Percentiles rank a stretch among this genome's conserved stretches.
phyloP scores from a whole-genome alignment of 2,329 filamentous ascomycete species.

The Cordyceps fumosorosea region DNA sequence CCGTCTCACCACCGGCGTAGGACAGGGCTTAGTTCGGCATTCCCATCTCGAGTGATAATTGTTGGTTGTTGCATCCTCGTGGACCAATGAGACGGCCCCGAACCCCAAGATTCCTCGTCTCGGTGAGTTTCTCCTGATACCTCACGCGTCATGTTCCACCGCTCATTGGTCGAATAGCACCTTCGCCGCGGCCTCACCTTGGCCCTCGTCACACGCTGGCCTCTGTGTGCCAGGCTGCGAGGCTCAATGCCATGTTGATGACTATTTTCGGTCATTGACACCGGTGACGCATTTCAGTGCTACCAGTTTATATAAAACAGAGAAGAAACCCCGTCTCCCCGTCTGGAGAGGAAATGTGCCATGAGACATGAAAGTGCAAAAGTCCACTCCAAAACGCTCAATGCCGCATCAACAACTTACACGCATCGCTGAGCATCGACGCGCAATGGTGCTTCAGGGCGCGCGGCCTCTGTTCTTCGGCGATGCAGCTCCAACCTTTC shows the following conservation, averaged over 20 bases:
- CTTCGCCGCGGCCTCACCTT: neutral
- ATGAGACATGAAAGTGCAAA: constrained; percentile 8
- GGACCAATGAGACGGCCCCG: neutral
- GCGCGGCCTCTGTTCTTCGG: neutral
- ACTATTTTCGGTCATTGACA: neutral
- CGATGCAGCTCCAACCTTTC: constrained; percentile 13
- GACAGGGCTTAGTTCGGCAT: constrained; percentile 1
- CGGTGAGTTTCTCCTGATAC: neutral
- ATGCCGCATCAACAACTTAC: neutral
- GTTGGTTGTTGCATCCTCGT: neutral
- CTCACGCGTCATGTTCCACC: neutral
- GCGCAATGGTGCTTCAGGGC: constrained; percentile 20
- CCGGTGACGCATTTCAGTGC: neutral
- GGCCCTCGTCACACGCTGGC: neutral
- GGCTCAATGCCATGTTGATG: constrained; percentile 2
- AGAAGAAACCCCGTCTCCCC: neutral
- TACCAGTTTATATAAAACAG: neutral
- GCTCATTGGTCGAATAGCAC: neutral
- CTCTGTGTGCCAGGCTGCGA: neutral
- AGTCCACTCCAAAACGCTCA: neutral
- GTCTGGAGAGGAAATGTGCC: neutral
- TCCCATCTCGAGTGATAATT: neutral
- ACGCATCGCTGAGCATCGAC: neutral
- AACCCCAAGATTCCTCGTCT: neutral
- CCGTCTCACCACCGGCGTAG: neutral